phyloP scores from a whole-genome alignment of 2,329 filamentous ascomycete genomes.

The Colletotrichum truncatum region DNA sequence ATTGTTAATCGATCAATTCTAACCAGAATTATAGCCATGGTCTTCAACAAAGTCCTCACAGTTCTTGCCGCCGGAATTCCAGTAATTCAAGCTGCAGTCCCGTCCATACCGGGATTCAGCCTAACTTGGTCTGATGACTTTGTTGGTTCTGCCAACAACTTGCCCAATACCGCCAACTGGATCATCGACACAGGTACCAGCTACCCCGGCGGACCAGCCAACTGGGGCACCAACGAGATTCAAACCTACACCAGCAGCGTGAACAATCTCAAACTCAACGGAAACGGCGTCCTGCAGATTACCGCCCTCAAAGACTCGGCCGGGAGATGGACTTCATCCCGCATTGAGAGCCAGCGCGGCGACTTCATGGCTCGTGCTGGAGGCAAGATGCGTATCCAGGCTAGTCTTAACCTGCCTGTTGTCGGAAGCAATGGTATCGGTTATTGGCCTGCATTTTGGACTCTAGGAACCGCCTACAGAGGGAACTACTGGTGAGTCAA shows the following conservation, averaged over 20 bases:
- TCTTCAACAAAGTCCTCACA: constrained; percentile 1
- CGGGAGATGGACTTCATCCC: constrained; percentile 53
- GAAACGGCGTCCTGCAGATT: constrained; percentile 54
- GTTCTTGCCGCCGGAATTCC: constrained; percentile 10
- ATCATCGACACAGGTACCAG: constrained; percentile 51
- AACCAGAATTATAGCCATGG: constrained; percentile 5
- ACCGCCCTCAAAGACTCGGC: constrained; percentile 51
- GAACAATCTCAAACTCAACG: constrained; percentile 57
- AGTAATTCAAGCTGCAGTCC: constrained; percentile 23
- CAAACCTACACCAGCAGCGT: constrained; percentile 53
- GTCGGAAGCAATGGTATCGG: constrained; percentile 49
- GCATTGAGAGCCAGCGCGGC: constrained; percentile 48
- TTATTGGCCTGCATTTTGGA: constrained; percentile 58
- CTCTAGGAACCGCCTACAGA: constrained; percentile 49
- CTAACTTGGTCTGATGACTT: constrained; percentile 45
- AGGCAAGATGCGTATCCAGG: constrained; percentile 48
- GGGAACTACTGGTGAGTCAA: constrained; percentile 39
- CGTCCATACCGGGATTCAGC: constrained; percentile 31
- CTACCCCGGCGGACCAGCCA: constrained; percentile 54
- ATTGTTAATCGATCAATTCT: too few species aligned
- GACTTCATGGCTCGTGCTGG: constrained; percentile 46
- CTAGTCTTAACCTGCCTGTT: constrained; percentile 43
- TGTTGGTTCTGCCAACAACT: constrained; percentile 38
- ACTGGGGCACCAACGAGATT: constrained; percentile 60
- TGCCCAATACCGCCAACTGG: constrained; percentile 52